A percentile compares a stretch with the other conserved stretches of the same genome.
Conservation (phyloP, 1,139 yeast genomes). For the Wickerhamiella infanticola region DNA sequence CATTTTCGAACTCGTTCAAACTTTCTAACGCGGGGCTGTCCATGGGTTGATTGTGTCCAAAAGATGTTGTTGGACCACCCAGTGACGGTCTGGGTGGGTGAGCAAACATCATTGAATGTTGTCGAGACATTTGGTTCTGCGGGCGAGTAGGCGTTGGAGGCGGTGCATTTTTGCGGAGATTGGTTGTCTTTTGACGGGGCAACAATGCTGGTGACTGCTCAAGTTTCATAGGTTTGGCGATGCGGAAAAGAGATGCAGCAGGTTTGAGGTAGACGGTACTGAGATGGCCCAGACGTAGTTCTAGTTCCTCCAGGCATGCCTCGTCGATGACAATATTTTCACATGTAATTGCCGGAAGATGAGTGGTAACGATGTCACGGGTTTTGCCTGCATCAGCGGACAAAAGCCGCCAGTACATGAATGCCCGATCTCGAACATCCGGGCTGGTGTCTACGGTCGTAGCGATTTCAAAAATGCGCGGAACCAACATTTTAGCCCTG, state of each 20-base stretch:
- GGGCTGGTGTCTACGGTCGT: conserved; percentile 68
- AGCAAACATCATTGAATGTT: neutral
- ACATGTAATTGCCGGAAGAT: conserved; percentile 46
- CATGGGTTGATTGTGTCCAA: neutral
- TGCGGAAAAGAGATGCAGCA: conserved; percentile 58
- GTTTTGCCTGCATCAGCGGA: conserved; percentile 33
- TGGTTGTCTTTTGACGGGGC: conserved; percentile 17
- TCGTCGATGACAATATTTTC: conserved; percentile 64
- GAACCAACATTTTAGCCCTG: conserved; percentile 41
- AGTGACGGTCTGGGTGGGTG: conserved; percentile 3
- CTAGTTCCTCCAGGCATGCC: conserved; percentile 59
- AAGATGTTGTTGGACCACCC: neutral
- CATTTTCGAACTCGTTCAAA: conserved; percentile 4
- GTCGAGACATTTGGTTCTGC: neutral
- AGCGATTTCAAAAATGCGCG: conserved; percentile 48
- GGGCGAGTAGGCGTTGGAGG: neutral
- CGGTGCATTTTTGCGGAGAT: neutral
- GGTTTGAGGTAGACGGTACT: conserved; percentile 81
- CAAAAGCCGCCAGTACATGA: conserved; percentile 69
- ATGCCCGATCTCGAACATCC: conserved; percentile 75
- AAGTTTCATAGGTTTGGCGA: conserved; percentile 40
- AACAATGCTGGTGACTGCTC: conserved; percentile 49
- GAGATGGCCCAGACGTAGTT: conserved; percentile 63
- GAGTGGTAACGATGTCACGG: conserved; percentile 42
- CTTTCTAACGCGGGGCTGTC: neutral